Evolutionary conservation across 2,329 filamentous ascomycete genomes (phyloP), one percentile per base, ranked within the genome.

Genomic region (Cordyceps militaris): DNA sequence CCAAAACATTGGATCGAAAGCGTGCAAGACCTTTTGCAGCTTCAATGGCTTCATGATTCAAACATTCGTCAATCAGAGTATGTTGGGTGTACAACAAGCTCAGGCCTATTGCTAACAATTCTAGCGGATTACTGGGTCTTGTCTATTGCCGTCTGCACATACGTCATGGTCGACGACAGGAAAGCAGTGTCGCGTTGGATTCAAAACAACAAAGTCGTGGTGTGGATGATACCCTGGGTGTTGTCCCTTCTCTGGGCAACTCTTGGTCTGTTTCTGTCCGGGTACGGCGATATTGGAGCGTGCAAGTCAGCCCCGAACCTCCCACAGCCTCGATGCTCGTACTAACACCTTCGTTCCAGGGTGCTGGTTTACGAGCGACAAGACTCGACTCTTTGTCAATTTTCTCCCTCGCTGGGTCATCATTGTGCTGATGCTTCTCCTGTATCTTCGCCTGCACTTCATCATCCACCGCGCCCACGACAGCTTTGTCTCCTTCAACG

Each of bases 11-110:
- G 67, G 66, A 61, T 19, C 64, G 65, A 1, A 47, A 62, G 16
- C 65, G 67, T 38, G 65, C 66, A 54, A 55, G 32, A 46, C 26
- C 5, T 73, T 74, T 59, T 76, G 73, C 61, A 69, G 61, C 57
- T 71, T 71, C 57, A 75, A 75, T 62, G 74, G 73, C 6, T 76
- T 73, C 62, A 68, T 73, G 65, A 71, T 71, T 2, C 72, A 75
- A 57, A 62, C 73, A 2, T 76, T 75, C 54, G 73, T 76, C 28
- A 67, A 75, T 1, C 73, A 75, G 60, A 75, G 51, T 55, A 34
- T 23, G 51, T 46, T 23, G 4, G 7, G 4, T 3, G 11, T 2
- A 52, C 7, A 8, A 16, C 30, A 21, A n/a, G n/a, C 24, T 3
- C n/a, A n/a, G n/a, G n/a, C 7, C 9, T 36, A 6, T 19, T 24